Evolutionary conservation across 768 basidiomycete species (phyloP), one percentile per base, ranked within the genome.

Genomic region (Rhodotorula sphaerocarpa): DNA sequence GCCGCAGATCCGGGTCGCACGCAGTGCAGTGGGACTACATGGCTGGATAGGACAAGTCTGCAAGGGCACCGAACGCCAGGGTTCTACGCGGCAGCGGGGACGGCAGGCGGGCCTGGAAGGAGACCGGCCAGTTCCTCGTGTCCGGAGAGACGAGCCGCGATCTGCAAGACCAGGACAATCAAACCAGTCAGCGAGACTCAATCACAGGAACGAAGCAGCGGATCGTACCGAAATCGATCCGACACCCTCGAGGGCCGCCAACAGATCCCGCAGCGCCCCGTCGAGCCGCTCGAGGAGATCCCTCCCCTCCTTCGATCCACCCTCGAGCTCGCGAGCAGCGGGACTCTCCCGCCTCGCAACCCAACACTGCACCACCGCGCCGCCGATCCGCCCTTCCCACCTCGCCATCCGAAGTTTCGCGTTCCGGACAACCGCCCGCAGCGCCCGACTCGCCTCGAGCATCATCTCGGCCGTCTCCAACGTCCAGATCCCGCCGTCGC

Each of bases 301-400:
- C 7, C 12, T 18, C 7, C 51, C 59, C 30, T 23, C 45, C 20
- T 9, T 9, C 36, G 36, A 16, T 10, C 36, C 27, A 7, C 43
- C 16, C 28, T 20, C 15, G 41, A 55, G 31, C 31, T 5, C n/a
- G 15, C 4, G 18, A n/a, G 41, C 48, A 1, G 30, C 57, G 0
- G 25, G 23, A 15, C 48, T 43, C 50, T 63, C 65, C 30, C 30
- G 9, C 42, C 44, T 1, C 30, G 23, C 53, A 25, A 59, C 46
- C 65, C 65, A 63, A 12, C 43, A 51, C 50, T 42, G 36, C 43
- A 23, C 65, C 0, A 63, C 44, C 7, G 47, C 53, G 16, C 47
- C 50, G 1, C 28, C 45, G n/a, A 67, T 45, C 36, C 7, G 31
- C 0, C 47, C 53, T 14, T 59, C 53, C 65, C 65, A 62, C 34